Evolutionary conservation across 345 rosid genomes (phyloP).

Genomic region (Linum lewisii): DNA sequence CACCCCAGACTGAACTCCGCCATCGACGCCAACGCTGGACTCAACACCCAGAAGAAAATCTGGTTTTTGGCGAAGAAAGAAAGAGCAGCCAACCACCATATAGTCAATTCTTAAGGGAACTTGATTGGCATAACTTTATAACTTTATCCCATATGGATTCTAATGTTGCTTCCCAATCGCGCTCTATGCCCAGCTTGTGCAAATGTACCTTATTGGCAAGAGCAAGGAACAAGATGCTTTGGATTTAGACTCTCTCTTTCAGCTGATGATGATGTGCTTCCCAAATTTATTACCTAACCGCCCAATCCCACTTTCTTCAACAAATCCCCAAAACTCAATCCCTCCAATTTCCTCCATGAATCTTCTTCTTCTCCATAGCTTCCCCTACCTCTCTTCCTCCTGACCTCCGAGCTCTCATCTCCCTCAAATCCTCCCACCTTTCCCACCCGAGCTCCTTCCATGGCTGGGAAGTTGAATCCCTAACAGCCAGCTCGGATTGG

Average conservation of each 20-base stretch:
- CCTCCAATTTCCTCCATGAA: constrained; percentile 28
- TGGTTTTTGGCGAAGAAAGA: no score
- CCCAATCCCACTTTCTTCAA: constrained; percentile 13
- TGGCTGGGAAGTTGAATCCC: constrained; percentile 49
- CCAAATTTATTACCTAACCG: no score
- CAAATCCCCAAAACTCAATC: constrained; percentile 34
- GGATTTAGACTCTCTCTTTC: constrained; percentile 30
- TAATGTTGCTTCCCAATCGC: constrained; percentile 37
- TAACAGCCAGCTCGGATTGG: no score
- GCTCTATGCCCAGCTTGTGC: constrained; percentile 24
- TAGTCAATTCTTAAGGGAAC: constrained; percentile 61
- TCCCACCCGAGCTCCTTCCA: constrained; percentile 46
- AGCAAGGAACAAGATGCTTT: constrained; percentile 29
- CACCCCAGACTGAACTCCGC: no score
- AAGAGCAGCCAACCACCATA: no score
- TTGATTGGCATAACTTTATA: constrained; percentile 51
- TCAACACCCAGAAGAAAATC: no score
- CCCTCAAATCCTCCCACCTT: constrained; percentile 56
- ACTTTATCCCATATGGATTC: constrained; percentile 69
- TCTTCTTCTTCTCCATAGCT: constrained; percentile 27
- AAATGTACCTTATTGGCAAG: constrained; percentile 34
- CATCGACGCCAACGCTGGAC: no score
- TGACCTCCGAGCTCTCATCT: constrained; percentile 54
- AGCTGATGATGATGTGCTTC: constrained; percentile 38
- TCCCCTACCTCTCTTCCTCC: constrained; percentile 35